Percentiles rank a stretch among this genome's conserved stretches.
Evolutionary conservation across 2,329 filamentous ascomycete species (phyloP).

Genomic region (Dryadomyces quercivorus): DNA sequence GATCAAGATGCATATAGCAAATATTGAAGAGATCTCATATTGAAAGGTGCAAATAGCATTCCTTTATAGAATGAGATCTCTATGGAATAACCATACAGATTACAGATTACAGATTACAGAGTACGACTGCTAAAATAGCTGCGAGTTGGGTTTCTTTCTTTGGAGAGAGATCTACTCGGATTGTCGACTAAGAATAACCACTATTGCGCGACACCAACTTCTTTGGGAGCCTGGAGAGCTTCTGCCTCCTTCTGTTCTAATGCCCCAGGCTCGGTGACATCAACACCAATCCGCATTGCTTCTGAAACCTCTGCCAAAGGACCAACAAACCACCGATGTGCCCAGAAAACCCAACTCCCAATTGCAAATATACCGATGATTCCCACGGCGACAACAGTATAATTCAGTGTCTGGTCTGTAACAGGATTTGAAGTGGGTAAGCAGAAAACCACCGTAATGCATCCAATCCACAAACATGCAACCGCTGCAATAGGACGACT

Average conservation of each 20-base stretch:
- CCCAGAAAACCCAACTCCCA: conserved; percentile 38
- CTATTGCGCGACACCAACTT: not conserved
- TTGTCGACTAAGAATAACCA: not conserved
- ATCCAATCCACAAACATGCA: conserved; percentile 38
- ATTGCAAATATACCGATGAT: conserved; percentile 37
- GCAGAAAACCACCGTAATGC: conserved; percentile 46
- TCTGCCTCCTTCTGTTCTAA: conserved; percentile 23
- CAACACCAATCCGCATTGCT: conserved; percentile 34
- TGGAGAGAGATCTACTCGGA: no score
- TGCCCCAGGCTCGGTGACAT: conserved; percentile 31
- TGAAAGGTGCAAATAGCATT: no score
- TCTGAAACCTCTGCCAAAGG: conserved; percentile 39
- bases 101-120: no score
- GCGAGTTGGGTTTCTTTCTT: no score
- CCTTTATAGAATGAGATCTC: no score
- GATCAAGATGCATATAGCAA: no score
- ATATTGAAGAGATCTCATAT: no score
- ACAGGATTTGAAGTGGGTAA: conserved; percentile 43
- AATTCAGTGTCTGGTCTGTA: conserved; percentile 43
- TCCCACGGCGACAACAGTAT: conserved; percentile 45
- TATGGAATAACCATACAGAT: no score
- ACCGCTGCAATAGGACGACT: conserved; percentile 34
- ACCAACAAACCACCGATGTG: conserved; percentile 41
- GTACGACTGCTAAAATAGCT: no score
- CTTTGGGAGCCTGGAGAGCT: conserved; percentile 1